Evolutionary conservation across 2,329 filamentous ascomycete species (phyloP).

Genomic region (Stemphylium beticola): DNA sequence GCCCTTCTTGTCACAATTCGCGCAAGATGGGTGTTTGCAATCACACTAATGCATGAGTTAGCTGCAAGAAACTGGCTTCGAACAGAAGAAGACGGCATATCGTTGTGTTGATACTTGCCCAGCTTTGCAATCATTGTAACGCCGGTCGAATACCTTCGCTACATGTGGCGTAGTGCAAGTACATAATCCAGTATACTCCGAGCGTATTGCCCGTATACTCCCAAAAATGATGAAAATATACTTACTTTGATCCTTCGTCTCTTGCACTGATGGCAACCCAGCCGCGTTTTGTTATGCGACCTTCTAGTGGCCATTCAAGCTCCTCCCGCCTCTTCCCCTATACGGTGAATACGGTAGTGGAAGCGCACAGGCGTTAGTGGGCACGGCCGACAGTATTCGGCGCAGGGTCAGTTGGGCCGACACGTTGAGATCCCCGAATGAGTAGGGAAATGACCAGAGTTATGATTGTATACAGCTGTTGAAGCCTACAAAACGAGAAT

Average conservation of each 20-base stretch:
- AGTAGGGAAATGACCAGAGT: not conserved
- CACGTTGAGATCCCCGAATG: slow-evolving; percentile 5
- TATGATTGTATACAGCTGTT: slow-evolving; percentile 9
- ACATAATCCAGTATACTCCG: not conserved
- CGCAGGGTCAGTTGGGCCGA: not conserved
- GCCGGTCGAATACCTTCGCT: not conserved
- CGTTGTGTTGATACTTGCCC: not conserved
- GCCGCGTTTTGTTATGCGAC: slow-evolving; percentile 44
- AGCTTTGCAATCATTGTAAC: not conserved
- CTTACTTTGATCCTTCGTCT: slow-evolving; percentile 45
- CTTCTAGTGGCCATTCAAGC: slow-evolving; percentile 37
- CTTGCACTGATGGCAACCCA: slow-evolving; percentile 46
- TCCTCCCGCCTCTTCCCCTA: slow-evolving; percentile 2
- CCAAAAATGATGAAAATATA: not conserved
- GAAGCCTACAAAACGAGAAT: slow-evolving; percentile 10
- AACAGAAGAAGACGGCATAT: not conserved
- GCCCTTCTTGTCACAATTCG: slow-evolving; percentile 41
- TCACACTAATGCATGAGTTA: slow-evolving; percentile 40
- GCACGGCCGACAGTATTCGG: not conserved
- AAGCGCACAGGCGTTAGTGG: not conserved
- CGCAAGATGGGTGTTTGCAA: slow-evolving; percentile 39
- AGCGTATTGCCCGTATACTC: not conserved
- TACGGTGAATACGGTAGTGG: slow-evolving; percentile 8
- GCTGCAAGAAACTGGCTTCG: not conserved
- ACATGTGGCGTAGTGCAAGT: not conserved